Evolutionary conservation across 495 filamentous ascomycete genomes (phyloP).

Genomic region (Penicillium verhagenii): DNA sequence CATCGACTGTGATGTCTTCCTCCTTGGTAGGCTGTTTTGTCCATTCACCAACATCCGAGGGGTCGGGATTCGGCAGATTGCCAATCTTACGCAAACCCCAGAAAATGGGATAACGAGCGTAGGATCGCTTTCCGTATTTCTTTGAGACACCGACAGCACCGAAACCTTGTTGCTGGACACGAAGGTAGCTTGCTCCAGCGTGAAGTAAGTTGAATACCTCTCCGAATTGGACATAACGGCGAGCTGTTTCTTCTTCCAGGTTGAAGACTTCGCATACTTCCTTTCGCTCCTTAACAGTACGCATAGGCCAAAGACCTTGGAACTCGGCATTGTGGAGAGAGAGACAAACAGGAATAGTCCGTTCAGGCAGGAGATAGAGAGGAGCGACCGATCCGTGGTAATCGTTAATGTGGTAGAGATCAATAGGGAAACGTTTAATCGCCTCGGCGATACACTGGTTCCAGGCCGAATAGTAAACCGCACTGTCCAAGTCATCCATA

Average conservation of each 20-base stretch:
- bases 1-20: slow-evolving; percentile 55
- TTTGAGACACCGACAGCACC: slow-evolving; percentile 72
- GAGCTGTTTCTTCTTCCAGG: slow-evolving; percentile 39
- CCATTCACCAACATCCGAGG: slow-evolving; percentile 70
- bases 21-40: slow-evolving; percentile 52
- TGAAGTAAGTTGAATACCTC: slow-evolving; percentile 72
- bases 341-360: slow-evolving; percentile 44
- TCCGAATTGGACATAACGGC: slow-evolving; percentile 57
- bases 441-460: slow-evolving; percentile 67
- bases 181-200: slow-evolving; percentile 68
- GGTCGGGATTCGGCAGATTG: slow-evolving; percentile 73
- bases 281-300: slow-evolving; percentile 60
- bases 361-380: slow-evolving; percentile 62
- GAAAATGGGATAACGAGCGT: slow-evolving; percentile 74
- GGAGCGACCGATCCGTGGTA: slow-evolving; percentile 75
- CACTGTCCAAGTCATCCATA: slow-evolving; percentile 72
- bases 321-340: slow-evolving; percentile 71
- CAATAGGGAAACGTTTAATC: slow-evolving; percentile 60
- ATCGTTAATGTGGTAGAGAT: slow-evolving; percentile 80
- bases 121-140: slow-evolving; percentile 73
- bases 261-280: slow-evolving; percentile 75
- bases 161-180: slow-evolving; percentile 73
- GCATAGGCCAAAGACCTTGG: slow-evolving; percentile 75
- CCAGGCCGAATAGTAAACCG: slow-evolving; percentile 73
- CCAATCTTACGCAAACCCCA: slow-evolving; percentile 73